Evolutionary conservation across 2,329 filamentous ascomycete genomes (phyloP).

Genomic region (Nemania bipapillata): DNA sequence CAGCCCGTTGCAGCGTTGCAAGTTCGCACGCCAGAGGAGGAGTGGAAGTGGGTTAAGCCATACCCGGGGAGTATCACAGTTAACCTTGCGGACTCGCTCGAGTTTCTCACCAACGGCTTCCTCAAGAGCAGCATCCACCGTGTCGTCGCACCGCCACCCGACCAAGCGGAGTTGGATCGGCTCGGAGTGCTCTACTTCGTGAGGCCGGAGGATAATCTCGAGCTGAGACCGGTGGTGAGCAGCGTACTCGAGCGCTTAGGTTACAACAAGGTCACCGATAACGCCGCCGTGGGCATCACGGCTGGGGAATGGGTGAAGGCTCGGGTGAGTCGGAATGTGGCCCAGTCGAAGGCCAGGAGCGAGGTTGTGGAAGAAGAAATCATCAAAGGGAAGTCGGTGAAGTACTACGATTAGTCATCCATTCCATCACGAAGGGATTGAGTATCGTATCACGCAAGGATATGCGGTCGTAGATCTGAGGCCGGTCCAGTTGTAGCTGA

Average conservation of each 20-base stretch:
- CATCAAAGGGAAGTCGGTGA: constrained; percentile 50
- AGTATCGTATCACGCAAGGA: background rate
- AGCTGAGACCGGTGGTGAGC: constrained; percentile 50
- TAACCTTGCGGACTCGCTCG: constrained; percentile 63
- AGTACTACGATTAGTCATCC: constrained; percentile 50
- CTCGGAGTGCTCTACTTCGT: constrained; percentile 61
- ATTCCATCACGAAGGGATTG: background rate
- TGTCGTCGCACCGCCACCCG: constrained; percentile 57
- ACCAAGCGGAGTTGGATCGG: constrained; percentile 59
- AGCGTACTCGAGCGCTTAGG: constrained; percentile 51
- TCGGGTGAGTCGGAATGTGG: constrained; percentile 45
- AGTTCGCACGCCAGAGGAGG: constrained; percentile 56
- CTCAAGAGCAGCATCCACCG: constrained; percentile 59
- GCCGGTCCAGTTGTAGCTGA: background rate
- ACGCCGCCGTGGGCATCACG: constrained; percentile 48
- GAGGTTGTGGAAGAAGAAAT: constrained; percentile 49
- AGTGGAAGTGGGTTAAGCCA: constrained; percentile 63
- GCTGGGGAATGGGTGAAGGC: constrained; percentile 54
- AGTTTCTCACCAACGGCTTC: constrained; percentile 60
- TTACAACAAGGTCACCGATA: constrained; percentile 46
- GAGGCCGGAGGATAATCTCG: constrained; percentile 52
- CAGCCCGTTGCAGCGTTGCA: constrained; percentile 68
- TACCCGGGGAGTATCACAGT: constrained; percentile 63
- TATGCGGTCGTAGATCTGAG: background rate
- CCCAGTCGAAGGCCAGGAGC: constrained; percentile 43